Evolutionary conservation across 306 rosid species (phyloP).

Genomic region (Trifolium pratense): DNA sequence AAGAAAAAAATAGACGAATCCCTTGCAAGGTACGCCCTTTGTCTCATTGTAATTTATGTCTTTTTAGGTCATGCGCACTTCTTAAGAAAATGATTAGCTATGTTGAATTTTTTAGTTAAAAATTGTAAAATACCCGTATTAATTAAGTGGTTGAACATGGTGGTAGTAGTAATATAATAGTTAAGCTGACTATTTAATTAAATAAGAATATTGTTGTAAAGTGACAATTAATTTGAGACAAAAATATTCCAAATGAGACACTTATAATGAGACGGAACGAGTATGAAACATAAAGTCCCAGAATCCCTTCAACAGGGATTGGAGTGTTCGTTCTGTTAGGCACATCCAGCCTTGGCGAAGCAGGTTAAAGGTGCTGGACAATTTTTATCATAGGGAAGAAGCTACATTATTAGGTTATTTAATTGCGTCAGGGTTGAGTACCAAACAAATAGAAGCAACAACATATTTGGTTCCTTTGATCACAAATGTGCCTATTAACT

Average conservation of each 20-base stretch:
- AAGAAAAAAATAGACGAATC: constrained; percentile 16
- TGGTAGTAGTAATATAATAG: background rate
- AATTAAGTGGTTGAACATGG: background rate
- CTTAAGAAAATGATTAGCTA: background rate
- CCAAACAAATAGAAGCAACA: constrained; percentile 22
- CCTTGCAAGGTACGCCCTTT: background rate
- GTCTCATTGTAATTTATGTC: background rate
- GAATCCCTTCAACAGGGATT: constrained; percentile 30
- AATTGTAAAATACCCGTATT: background rate
- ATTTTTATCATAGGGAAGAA: constrained; percentile 20
- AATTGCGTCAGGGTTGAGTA: constrained; percentile 11
- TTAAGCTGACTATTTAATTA: background rate
- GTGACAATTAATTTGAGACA: background rate
- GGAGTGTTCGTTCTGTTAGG: constrained; percentile 19
- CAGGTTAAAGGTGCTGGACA: constrained; percentile 23
- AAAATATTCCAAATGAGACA: background rate
- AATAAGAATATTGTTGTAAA: background rate
- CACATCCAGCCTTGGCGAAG: constrained; percentile 17
- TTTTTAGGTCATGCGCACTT: background rate
- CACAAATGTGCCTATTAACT: constrained; percentile 8
- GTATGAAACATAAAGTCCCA: constrained; percentile 20
- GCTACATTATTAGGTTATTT: constrained; percentile 20
- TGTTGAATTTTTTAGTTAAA: background rate
- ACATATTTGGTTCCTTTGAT: constrained; percentile 21
- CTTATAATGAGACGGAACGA: background rate